A percentile compares a stretch with the other conserved stretches of the same genome.
Evolutionary conservation across 2,329 filamentous ascomycete genomes (phyloP).

Genomic region (Trichoderma cornu-damae): DNA sequence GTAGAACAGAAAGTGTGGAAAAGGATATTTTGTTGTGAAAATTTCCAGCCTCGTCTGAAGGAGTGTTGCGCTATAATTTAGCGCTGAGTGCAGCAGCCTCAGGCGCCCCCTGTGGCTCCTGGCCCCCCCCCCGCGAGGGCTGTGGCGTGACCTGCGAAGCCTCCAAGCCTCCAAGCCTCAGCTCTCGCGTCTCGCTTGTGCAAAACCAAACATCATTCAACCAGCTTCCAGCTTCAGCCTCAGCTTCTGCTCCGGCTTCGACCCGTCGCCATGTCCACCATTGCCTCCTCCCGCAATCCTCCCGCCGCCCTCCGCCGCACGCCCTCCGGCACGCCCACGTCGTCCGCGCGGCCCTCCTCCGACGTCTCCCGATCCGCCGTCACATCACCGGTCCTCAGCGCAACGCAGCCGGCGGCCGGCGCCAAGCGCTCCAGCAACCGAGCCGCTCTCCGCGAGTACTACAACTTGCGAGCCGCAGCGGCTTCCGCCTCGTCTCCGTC

Average conservation of each 20-base stretch:
- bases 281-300: slow-evolving; percentile 57
- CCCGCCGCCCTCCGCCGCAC: slow-evolving; percentile 54
- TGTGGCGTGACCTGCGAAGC: background rate
- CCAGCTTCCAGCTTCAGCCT: background rate
- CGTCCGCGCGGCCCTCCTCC: slow-evolving; percentile 69
- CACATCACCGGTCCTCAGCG: slow-evolving; percentile 43
- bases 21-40: no score
- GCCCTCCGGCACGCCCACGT: slow-evolving; percentile 58
- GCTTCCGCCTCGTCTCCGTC: slow-evolving; percentile 34
- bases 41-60: background rate
- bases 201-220: background rate
- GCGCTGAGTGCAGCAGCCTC: no score
- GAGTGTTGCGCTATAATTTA: slow-evolving; percentile 22
- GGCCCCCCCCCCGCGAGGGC: slow-evolving; percentile 7
- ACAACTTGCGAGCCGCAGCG: slow-evolving; percentile 60
- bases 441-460: slow-evolving; percentile 86
- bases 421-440: slow-evolving; percentile 60
- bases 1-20: no score
- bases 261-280: slow-evolving; percentile 59
- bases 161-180: background rate
- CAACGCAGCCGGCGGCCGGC: slow-evolving; percentile 31
- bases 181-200: background rate
- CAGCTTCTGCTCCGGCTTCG: slow-evolving; percentile 8
- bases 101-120: no score
- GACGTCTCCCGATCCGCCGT: slow-evolving; percentile 59